These are phyloP conservation scores for Beta corolliflora DNA, from an alignment of 179 eudicot species.

Conservation along the genomic window DNA sequence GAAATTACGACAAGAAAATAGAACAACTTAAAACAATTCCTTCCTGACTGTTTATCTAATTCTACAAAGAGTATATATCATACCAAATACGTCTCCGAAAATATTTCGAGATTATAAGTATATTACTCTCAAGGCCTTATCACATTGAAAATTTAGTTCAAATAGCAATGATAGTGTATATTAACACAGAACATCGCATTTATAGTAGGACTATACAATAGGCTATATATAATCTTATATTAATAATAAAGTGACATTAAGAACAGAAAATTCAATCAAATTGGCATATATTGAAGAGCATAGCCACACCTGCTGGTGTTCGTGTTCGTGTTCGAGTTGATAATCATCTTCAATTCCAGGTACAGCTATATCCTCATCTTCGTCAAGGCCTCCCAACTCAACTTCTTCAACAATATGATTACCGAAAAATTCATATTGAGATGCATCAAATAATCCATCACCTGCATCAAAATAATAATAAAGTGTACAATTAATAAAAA, in stretches of 20 bases:
- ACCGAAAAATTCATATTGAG: slow-evolving; percentile 54
- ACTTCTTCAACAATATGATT: slow-evolving; percentile 49
- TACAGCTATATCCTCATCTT: slow-evolving; percentile 40
- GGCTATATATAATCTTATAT: neutral
- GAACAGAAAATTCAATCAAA: neutral
- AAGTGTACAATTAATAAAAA: too few relatives aligned
- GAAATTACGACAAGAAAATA: neutral
- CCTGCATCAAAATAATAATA: slow-evolving; percentile 26
- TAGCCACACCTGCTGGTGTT: neutral
- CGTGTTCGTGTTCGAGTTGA: slow-evolving; percentile 40
- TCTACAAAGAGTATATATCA: neutral
- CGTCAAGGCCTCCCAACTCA: slow-evolving; percentile 54
- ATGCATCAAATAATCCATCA: slow-evolving; percentile 43
- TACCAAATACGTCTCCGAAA: neutral
- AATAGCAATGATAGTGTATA: neutral
- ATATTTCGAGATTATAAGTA: neutral
- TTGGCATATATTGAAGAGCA: neutral
- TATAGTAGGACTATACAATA: neutral
- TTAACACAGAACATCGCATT: neutral
- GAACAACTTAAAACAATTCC: neutral
- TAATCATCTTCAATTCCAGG: slow-evolving; percentile 34
- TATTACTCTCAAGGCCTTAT: neutral
- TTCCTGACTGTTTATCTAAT: neutral
- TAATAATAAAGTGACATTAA: neutral
- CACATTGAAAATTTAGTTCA: neutral